Base-by-base conservation (phyloP, 2,329 filamentous ascomycete genomes). In the Thielaviopsis euricoi region DNA sequence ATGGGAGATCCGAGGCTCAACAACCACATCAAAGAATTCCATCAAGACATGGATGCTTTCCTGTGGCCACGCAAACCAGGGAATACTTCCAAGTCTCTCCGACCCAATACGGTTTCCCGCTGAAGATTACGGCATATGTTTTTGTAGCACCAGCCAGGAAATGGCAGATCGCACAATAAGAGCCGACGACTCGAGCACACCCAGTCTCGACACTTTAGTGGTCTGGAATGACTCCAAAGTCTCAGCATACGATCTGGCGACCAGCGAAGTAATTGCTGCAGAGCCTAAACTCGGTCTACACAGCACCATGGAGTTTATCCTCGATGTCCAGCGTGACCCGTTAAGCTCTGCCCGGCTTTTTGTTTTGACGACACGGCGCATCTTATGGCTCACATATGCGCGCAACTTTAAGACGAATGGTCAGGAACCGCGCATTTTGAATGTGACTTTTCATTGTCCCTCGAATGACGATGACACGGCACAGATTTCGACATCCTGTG, bases 1-100 rank as follows among this genome's bases (percentile, higher is more conserved):
- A 3, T 88, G 83, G 81, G 75, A 85, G 61, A 70, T 85, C 23
- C 62, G 64, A 13, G 71, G 70, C 57, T 71, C 65, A 61, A 65
- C 67, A 59, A 62, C 68, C 19, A 65, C 67, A 12, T 65, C 67
- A 22, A 67, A 69, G 21, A 70, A 66, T 29, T 67, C 64, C 9
- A 63, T 70, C 33, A 70, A 64, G 12, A 65, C 69, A 19, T 66
- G 66, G 7, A 64, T 71, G 37, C 64, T 58, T 19, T 67, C 68
- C 55, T 71, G 70, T 56, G 78, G 78, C 1, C 73, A 75, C 55
- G 71, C 77, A 6, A 65, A 64, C 15, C 67, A 69, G 49, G 74
- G 74, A 2, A 33, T 72, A 21, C 55, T 73, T 40, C 61, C 64
- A 6, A 64, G 66, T 33, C 62, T 73, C 2, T 70, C 73, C 2